phyloP scores from a whole-genome alignment of 2,329 filamentous ascomycete species.

The Monilinia fructicola region DNA sequence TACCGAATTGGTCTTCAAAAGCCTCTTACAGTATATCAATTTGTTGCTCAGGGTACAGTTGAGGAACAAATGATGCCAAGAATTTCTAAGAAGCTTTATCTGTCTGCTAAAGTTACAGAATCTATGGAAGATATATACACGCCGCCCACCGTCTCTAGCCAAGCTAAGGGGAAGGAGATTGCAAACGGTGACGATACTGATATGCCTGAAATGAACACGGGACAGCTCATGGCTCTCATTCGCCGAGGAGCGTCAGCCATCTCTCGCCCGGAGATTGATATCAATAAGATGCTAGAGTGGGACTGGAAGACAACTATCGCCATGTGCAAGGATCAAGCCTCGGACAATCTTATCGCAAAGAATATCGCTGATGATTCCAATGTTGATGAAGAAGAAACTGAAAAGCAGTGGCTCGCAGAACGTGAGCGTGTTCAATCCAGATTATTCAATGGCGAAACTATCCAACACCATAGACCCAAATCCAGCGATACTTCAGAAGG shows the following conservation, averaged over 20 bases:
- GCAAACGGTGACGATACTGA: conserved; percentile 43
- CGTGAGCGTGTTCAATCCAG: conserved; percentile 58
- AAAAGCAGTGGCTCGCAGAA: conserved; percentile 55
- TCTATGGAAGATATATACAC: conserved; percentile 55
- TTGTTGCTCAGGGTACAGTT: conserved; percentile 82
- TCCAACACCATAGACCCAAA: conserved; percentile 40
- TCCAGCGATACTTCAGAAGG: conserved; percentile 43
- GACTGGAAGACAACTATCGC: conserved; percentile 53
- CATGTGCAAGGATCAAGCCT: conserved; percentile 53
- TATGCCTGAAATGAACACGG: conserved; percentile 52
- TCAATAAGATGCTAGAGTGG: conserved; percentile 57
- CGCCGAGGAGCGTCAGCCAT: conserved; percentile 55
- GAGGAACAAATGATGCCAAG: conserved; percentile 77
- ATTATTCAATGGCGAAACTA: conserved; percentile 56
- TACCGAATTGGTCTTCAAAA: conserved; percentile 95
- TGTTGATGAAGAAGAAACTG: conserved; percentile 46
- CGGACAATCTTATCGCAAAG: conserved; percentile 44
- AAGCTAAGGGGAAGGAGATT: conserved; percentile 37
- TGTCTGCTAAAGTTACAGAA: conserved; percentile 60
- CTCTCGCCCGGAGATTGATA: conserved; percentile 52
- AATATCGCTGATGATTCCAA: conserved; percentile 37
- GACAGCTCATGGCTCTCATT: conserved; percentile 54
- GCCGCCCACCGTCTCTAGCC: conserved; percentile 36
- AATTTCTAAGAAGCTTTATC: conserved; percentile 57
- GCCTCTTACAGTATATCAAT: conserved; percentile 91